These are phyloP conservation scores for Leptodontidium sp. DNA, from an alignment of 2,329 filamentous ascomycete species.

Conservation along the genomic window DNA sequence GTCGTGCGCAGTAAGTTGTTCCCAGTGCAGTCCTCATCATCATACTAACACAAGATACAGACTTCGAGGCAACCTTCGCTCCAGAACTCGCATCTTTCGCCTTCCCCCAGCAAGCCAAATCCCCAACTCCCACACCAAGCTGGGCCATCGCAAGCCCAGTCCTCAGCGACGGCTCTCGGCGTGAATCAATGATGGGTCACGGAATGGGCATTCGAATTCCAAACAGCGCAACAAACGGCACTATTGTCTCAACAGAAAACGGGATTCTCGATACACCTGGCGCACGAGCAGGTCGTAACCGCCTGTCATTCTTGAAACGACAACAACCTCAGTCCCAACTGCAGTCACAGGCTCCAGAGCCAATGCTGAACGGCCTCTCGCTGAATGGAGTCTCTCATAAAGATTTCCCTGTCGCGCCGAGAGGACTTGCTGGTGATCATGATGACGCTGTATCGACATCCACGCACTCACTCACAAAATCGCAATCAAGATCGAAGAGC, in stretches of 20 bases:
- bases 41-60: constrained; percentile 48
- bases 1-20: constrained; percentile 67
- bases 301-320: constrained; percentile 37
- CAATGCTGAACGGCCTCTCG: constrained; percentile 16
- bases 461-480: constrained; percentile 8
- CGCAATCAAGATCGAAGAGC: constrained; percentile 8
- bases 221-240: constrained; percentile 37
- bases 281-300: constrained; percentile 25
- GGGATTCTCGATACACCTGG: constrained; percentile 38
- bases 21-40: constrained; percentile 36
- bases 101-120: constrained; percentile 55
- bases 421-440: not conserved
- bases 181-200: constrained; percentile 28
- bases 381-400: constrained; percentile 11
- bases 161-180: constrained; percentile 23
- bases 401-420: not conserved
- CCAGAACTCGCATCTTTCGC: constrained; percentile 71
- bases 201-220: constrained; percentile 19
- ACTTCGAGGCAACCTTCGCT: constrained; percentile 69
- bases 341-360: constrained; percentile 17
- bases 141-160: constrained; percentile 40
- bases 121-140: constrained; percentile 52
- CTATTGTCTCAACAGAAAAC: constrained; percentile 39
- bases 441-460: constrained; percentile 6
- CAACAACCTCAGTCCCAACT: constrained; percentile 1